Evolutionary conservation across 2,329 filamentous ascomycete genomes (phyloP).

Genomic region (Elsinoe ampelina): DNA sequence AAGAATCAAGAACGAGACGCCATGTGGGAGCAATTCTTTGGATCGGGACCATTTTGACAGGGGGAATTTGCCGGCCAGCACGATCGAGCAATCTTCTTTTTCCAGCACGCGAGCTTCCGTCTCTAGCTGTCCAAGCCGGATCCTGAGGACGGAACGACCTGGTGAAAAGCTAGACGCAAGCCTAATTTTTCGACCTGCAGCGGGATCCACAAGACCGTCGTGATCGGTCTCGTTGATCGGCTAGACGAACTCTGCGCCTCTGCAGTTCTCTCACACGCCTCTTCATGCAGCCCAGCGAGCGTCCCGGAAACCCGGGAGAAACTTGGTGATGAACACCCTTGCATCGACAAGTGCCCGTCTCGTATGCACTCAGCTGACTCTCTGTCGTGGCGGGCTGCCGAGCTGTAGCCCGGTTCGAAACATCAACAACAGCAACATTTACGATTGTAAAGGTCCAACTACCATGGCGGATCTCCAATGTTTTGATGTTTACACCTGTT

Average conservation of each 20-base stretch:
- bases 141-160: not conserved
- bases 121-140: not conserved
- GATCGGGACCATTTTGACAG: not conserved
- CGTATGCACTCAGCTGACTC: slow-evolving; percentile 10
- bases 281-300: slow-evolving; percentile 2
- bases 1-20: not conserved
- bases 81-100: not conserved
- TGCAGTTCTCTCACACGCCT: not conserved
- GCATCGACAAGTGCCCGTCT: not conserved
- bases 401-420: not conserved
- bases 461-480: not conserved
- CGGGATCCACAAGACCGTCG: slow-evolving; percentile 10
- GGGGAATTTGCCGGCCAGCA: slow-evolving; percentile 1
- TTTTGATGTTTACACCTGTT: slow-evolving; percentile 6
- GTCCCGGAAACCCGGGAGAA: slow-evolving; percentile 9
- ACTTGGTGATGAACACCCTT: not conserved
- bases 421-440: not conserved
- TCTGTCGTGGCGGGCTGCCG: not conserved
- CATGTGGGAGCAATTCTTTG: not conserved
- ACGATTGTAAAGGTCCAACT: not conserved
- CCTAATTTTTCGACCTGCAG: slow-evolving; percentile 4
- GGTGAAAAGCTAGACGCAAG: not conserved
- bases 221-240: slow-evolving; percentile 7
- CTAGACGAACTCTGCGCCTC: slow-evolving; percentile 4
- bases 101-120: not conserved